Percentiles rank a stretch among this genome's conserved stretches.
Evolutionary conservation across 2,329 filamentous ascomycete genomes (phyloP).

Genomic region (Blastomyces percursus): DNA sequence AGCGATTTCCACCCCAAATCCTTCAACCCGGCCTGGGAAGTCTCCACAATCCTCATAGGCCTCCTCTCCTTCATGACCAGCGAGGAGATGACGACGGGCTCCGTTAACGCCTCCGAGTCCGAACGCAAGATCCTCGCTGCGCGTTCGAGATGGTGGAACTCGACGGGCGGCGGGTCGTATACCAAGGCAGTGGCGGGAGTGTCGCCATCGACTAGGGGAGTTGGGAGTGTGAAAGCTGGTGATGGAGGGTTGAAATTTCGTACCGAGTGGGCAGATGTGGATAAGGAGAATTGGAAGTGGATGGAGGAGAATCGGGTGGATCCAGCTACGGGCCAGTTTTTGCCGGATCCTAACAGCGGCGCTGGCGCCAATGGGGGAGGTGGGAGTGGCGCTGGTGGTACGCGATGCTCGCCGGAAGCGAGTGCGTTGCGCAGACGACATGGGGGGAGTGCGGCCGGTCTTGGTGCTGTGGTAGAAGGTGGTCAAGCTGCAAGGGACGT

Average conservation of each 20-base stretch:
- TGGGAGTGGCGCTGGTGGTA: background rate
- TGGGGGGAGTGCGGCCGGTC: constrained; percentile 42
- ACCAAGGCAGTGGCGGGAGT: constrained; percentile 38
- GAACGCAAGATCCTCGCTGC: constrained; percentile 70
- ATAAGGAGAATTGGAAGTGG: constrained; percentile 84
- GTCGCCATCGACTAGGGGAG: constrained; percentile 53
- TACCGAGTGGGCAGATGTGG: constrained; percentile 78
- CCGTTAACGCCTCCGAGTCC: constrained; percentile 61
- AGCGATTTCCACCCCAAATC: constrained; percentile 96
- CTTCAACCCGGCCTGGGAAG: constrained; percentile 98
- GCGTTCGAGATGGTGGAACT: constrained; percentile 90
- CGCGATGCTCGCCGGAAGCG: constrained; percentile 49
- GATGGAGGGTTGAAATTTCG: constrained; percentile 88
- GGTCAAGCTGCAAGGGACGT: constrained; percentile 62
- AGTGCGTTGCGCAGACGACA: constrained; percentile 55
- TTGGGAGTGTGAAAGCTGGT: constrained; percentile 70
- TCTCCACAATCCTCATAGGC: constrained; percentile 89
- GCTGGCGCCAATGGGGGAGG: background rate
- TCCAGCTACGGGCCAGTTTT: constrained; percentile 56
- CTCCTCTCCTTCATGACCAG: constrained; percentile 96
- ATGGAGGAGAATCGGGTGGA: constrained; percentile 78
- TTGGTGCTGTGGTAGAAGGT: constrained; percentile 64
- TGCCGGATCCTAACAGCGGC: constrained; percentile 44
- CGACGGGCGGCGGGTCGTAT: constrained; percentile 73
- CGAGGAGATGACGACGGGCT: constrained; percentile 97